phyloP scores from a whole-genome alignment of 163 green algal genomes.

The Volvox carteri region DNA sequence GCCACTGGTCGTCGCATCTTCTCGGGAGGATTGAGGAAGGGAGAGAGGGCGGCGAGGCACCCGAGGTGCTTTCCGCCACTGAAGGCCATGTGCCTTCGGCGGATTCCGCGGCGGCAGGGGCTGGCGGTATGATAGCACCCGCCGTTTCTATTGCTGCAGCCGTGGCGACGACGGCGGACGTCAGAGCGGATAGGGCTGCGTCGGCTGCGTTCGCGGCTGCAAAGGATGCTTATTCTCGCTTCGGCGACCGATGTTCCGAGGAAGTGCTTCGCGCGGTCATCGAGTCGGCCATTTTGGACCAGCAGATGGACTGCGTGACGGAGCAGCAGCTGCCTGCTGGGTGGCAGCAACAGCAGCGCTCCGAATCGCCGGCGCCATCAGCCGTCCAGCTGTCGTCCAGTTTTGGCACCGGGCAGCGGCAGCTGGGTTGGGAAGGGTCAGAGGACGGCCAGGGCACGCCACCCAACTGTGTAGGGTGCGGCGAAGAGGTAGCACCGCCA shows the following conservation, averaged over 20 bases:
- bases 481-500: too few species aligned
- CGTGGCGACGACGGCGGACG: neutral
- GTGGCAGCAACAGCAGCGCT: neutral
- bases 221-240: constrained; percentile 17
- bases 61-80: neutral
- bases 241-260: constrained; percentile 29
- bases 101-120: neutral
- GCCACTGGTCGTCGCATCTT: neutral
- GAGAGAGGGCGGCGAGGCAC: neutral
- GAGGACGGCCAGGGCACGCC: neutral
- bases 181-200: neutral
- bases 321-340: neutral
- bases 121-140: neutral
- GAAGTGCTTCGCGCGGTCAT: constrained; percentile 42
- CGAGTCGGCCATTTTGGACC: constrained; percentile 49
- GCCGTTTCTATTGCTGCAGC: neutral
- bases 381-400: neutral
- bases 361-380: neutral
- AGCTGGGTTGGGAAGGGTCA: neutral
- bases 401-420: neutral
- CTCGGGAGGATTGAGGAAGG: neutral
- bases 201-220: constrained; percentile 6
- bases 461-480: too few species aligned
- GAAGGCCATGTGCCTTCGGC: neutral
- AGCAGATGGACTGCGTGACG: constrained; percentile 51